Base-by-base conservation (phyloP, 768 basidiomycete genomes). In the Strobilomyces confusus region DNA sequence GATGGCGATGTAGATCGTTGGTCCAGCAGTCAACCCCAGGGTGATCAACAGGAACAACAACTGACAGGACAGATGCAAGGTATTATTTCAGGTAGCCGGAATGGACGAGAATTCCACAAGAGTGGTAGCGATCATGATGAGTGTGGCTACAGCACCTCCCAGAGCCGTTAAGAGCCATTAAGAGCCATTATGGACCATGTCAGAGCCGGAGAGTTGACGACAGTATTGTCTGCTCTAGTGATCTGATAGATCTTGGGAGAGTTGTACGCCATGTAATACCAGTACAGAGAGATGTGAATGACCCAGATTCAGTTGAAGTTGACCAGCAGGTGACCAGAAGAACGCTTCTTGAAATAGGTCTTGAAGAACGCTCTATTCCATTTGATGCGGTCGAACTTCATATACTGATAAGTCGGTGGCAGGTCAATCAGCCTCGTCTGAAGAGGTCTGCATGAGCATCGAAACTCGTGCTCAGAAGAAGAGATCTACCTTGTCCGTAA, bases 281-380 rank as follows among this genome's bases (percentile, higher is more conserved):
- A 98, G 77, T 87, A 98, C 67, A 98, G 73, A 32, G 95, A 83
- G 54, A 99, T 77, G 73, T 98, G 97, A 58, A 95, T 88, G 71
- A 98, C 93, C 95, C 95, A 99, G 61, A 99, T 92, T 44, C 95
- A 90, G 75, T 98, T 98, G 78, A 99, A 99, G 79, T 99, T 98
- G 80, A 99, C 95, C 54, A 98, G 81, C 1, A 98, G 80, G 71
- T 99, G 97, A 36, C 93, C 89, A 70, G 95, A 92, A 0, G 95
- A 95, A n/a, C n/a, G n/a, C n/a, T n/a, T n/a, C n/a, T n/a, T n/a
- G n/a, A n/a, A n/a, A n/a, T n/a, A n/a, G n/a, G 95, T 98, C 77
- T 99, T 98, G 89, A 94, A 97, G 73, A 98, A 98, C 5, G 86
- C 95, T 25, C 86, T 80, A 64, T 88, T 87, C 97, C 97, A 99